Evolutionary conservation across 2,329 filamentous ascomycete genomes (phyloP).

Genomic region (Fusarium verrucosum): DNA sequence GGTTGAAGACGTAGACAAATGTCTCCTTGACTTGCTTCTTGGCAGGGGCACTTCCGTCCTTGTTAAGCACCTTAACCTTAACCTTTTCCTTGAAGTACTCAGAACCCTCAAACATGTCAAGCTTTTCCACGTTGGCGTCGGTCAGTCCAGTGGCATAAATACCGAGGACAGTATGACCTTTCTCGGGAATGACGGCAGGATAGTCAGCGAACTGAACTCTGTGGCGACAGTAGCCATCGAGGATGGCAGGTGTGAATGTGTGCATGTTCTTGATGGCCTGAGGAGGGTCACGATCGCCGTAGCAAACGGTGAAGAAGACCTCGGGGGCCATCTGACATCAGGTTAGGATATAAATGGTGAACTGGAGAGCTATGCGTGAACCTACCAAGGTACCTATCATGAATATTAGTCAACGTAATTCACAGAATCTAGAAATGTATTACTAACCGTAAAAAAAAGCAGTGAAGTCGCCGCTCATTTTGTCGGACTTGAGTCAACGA

Average conservation of each 20-base stretch:
- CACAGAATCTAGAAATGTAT: background rate
- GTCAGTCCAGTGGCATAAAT: slow-evolving; percentile 82
- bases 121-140: slow-evolving; percentile 74
- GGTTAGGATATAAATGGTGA: slow-evolving; percentile 29
- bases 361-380: background rate
- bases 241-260: slow-evolving; percentile 76
- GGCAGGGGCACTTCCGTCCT: slow-evolving; percentile 50
- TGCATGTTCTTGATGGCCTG: slow-evolving; percentile 64
- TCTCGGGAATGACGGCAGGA: slow-evolving; percentile 74
- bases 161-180: slow-evolving; percentile 72
- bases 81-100: slow-evolving; percentile 72
- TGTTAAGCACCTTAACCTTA: slow-evolving; percentile 61
- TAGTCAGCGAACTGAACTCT: slow-evolving; percentile 79
- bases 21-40: slow-evolving; percentile 61
- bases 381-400: slow-evolving; percentile 50
- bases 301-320: slow-evolving; percentile 87
- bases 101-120: slow-evolving; percentile 84
- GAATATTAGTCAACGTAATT: background rate
- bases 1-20: slow-evolving; percentile 72
- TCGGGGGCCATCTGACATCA: slow-evolving; percentile 76
- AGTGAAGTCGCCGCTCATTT: slow-evolving; percentile 55
- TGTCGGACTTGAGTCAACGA: slow-evolving; percentile 10
- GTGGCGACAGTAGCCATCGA: slow-evolving; percentile 75
- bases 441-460: slow-evolving; percentile 67
- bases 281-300: slow-evolving; percentile 63